phyloP scores from a whole-genome alignment of 75 land plant genomes.

The Pinus albicaulis region DNA sequence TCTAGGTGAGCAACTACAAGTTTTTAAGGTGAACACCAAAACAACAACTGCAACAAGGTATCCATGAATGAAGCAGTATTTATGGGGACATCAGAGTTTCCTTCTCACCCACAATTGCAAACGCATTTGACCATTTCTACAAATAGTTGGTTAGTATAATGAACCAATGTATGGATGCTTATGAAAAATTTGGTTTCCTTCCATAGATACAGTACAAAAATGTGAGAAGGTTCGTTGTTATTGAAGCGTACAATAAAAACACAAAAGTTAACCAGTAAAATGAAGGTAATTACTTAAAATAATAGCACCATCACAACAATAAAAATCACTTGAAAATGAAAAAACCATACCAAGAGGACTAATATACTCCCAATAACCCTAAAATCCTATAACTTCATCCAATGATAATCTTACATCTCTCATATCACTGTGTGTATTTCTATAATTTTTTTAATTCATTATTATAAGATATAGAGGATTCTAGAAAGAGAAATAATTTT shows the following conservation, averaged over 20 bases:
- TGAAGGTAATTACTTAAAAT: background rate
- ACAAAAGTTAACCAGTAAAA: background rate
- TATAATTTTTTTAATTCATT: too few species aligned
- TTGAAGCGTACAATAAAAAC: background rate
- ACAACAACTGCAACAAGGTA: conserved; percentile 93
- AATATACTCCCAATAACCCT: conserved; percentile 56
- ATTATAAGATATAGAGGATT: too few species aligned
- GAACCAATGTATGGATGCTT: conserved; percentile 27
- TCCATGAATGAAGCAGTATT: conserved; percentile 44
- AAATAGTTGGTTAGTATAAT: conserved; percentile 20
- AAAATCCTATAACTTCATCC: conserved; percentile 60
- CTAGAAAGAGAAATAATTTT: background rate
- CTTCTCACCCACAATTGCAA: conserved; percentile 72
- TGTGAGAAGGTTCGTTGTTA: background rate
- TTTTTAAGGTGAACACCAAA: conserved; percentile 17
- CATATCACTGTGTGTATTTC: too few species aligned
- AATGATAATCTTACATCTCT: too few species aligned
- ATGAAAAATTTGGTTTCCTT: background rate
- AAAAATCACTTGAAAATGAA: background rate
- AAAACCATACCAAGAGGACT: conserved; percentile 43
- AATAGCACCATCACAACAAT: background rate
- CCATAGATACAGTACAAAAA: conserved; percentile 7
- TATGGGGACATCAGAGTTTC: conserved; percentile 88
- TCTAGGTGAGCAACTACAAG: background rate
- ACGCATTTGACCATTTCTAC: conserved; percentile 52